Evolutionary conservation across 805 yeast genomes (phyloP).

Genomic region (Ogataea pini): DNA sequence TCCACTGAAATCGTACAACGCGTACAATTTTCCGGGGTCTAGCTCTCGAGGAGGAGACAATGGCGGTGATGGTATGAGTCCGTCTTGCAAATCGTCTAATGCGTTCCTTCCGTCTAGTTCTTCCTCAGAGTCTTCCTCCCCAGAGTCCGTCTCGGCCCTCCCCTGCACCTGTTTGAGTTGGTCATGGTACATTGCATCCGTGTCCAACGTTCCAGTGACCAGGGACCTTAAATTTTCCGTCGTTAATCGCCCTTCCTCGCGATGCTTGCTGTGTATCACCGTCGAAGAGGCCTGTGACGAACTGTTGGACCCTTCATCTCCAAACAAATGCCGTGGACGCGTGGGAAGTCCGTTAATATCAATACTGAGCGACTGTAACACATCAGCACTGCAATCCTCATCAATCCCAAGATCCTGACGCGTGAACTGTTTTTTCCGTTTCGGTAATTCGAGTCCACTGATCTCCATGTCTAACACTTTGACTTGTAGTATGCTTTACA

Average conservation of each 20-base stretch:
- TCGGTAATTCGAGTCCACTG: slow-evolving; percentile 6
- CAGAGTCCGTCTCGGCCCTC: neutral
- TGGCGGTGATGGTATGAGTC: slow-evolving; percentile 62
- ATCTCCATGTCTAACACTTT: slow-evolving; percentile 2
- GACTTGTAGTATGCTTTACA: neutral
- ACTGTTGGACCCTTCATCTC: slow-evolving; percentile 21
- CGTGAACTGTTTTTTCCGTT: slow-evolving; percentile 20
- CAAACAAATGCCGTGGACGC: slow-evolving; percentile 10
- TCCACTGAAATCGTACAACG: slow-evolving; percentile 83
- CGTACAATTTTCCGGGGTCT: slow-evolving; percentile 82
- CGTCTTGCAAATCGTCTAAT: slow-evolving; percentile 44
- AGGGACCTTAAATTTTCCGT: slow-evolving; percentile 15
- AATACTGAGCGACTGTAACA: slow-evolving; percentile 18
- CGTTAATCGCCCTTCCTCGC: slow-evolving; percentile 10
- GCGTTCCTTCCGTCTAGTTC: slow-evolving; percentile 23
- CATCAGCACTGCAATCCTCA: slow-evolving; percentile 25
- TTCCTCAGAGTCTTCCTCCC: neutral
- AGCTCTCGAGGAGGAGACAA: slow-evolving; percentile 78
- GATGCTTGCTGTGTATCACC: slow-evolving; percentile 24
- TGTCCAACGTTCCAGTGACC: slow-evolving; percentile 26
- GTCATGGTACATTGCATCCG: slow-evolving; percentile 22
- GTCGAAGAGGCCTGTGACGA: slow-evolving; percentile 34
- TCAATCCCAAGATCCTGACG: slow-evolving; percentile 25
- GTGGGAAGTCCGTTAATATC: slow-evolving; percentile 18
- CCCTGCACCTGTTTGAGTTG: slow-evolving; percentile 7